Evolutionary conservation across 2,329 filamentous ascomycete genomes (phyloP), one percentile per base, ranked within the genome.

Genomic region (Graphiopsis chlorocephala): DNA sequence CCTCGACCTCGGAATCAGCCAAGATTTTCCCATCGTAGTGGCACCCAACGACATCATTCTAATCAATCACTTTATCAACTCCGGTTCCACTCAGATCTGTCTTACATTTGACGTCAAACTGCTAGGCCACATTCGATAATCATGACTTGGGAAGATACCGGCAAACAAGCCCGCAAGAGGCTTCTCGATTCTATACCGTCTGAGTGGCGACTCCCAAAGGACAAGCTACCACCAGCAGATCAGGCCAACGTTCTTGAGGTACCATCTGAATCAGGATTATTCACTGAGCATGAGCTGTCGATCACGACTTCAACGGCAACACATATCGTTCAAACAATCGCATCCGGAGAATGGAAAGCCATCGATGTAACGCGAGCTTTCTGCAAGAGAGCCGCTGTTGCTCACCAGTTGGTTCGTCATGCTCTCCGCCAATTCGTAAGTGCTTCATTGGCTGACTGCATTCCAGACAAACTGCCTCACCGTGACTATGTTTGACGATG

Each of bases 231-330:
- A 2, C 79, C 83, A 0, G 79, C 80, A 0, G 78, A 80, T 35
- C 82, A 86, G 70, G 77, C 83, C 53, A 82, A 89, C 70, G 84
- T 90, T 17, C 85, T 83, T 0, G 69, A 69, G 3, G 88, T 86
- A 75, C 85, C 87, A 2, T 70, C 70, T 29, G 70, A 71, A 71
- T 89, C 85, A 1, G 86, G 85, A 2, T 87, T 87, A 81, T 87
- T 90, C 68, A 85, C 78, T 1, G 47, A 74, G 3, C 67, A 75
- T n/a, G 84, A 86, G 68, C 69, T 85, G 26, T 79, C 82, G 28
- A 84, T 86, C 48, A 83, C 83, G 5, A 74, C 72, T 17, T 77
- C 76, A 53, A 76, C 73, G 25, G 80, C 80, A 1, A 74, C 76
- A 2, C 70, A 76, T 0, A 76, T 83, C 12, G 72, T 83, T 15